Evolutionary conservation across 75 land plant genomes (phyloP), one percentile per base, ranked within the genome.

Genomic region (Ceratopteris richardii): DNA sequence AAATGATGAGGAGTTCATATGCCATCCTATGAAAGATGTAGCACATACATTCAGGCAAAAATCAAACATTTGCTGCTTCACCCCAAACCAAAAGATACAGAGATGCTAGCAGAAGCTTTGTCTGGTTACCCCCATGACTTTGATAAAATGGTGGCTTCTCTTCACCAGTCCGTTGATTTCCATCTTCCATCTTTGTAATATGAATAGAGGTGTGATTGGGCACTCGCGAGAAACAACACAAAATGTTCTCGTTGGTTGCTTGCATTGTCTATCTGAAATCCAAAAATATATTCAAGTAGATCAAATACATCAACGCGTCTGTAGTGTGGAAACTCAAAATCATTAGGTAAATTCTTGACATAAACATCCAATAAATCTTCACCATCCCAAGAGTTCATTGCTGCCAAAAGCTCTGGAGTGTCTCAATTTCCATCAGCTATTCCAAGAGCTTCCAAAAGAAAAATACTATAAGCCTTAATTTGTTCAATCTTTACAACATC

Each of bases 231-330:
- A 25, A 93, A 80, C 31, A 71, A 81, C 62, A 88, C 71, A 0
- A 93, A 42, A 58, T 93, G 89, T 56, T 93, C 98, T 31, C 98
- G 90, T 53, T 93, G 98, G 43, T 89, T 93, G 19, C 73, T 57
- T 24, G 82, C 95, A 73, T 89, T 89, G 62, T 85, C 98, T 67
- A 93, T 97, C 99, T 95, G 99, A 61, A 95, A 95, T 21, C 99
- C 99, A 75, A 95, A 95, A 30, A 77, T 60, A 63, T 66, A 84
- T 12, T 87, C 81, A 62, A 95, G 72, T 66, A 95, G 75, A 73
- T 95, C 97, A 33, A 95, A 78, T 44, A 95, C 70, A 61, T 95
- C 99, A 59, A 72, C 29, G 57, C 31, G 60, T 66, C 99, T 84
- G 51, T 72, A 56, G 28, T 63, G 29, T 29, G 88, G 85, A 24